Base-by-base conservation (phyloP, 1,284 basidiomycete genomes). In the Leccinum solheimii region DNA sequence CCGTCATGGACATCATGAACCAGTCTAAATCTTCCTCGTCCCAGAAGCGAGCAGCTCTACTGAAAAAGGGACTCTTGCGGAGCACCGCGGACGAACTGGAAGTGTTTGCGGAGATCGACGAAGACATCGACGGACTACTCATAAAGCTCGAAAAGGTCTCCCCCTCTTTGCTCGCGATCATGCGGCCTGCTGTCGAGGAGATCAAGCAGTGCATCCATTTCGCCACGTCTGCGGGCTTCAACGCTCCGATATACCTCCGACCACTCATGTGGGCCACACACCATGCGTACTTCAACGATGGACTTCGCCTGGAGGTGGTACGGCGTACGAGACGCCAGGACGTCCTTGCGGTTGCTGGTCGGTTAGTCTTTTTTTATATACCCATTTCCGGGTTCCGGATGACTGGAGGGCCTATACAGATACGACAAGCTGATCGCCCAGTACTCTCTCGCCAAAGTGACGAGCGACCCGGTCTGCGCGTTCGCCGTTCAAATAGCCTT, bases 401-500 rank as follows among this genome's bases (percentile, higher is more conserved):
- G 14, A 40, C 55, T 62, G 1, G 64, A 36, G 45, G 56, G 9
- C 10, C 21, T 58, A 21, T 13, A 55, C 59, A 92, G 92, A 62
- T 95, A 95, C 67, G 92, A 95, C 70, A 80, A 82, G 57, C 74
- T 94, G 34, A 88, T 95, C 63, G 72, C 80, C 14, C 82, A 83
- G 21, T 87, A 86, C 65, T 80, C 86, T 3, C 80, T 84, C 7
- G 81, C 85, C 1, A 83, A 85, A 68, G 72, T 80, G 59, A 80
- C 84, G 64, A 64, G 75, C 3, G 83, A 88, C 56, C 71, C 80
- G 3, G 76, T 85, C 11, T 87, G 86, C 63, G 93, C 90, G 1
- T 81, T 92, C 19, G 92, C 86, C 1, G 76, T 93, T 13, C 92
- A 94, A 67, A 86, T 95, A 26, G 84, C 87, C 2, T 78, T 95